A percentile compares a stretch with the other conserved stretches of the same genome.
Conservation (phyloP, 805 yeast species). For the Teunomyces kruisii region DNA sequence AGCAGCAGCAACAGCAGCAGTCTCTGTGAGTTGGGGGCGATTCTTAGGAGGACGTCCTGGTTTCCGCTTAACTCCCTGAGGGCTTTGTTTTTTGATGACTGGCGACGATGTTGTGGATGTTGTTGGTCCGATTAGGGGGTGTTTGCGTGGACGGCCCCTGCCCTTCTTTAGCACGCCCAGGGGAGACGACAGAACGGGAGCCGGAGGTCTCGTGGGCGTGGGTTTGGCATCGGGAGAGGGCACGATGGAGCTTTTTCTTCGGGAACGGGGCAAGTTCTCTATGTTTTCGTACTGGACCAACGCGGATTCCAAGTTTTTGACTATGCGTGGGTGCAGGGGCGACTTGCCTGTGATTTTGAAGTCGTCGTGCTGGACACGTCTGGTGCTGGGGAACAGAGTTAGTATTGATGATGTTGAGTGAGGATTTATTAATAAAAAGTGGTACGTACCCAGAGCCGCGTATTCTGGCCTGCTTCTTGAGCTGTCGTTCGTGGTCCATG, state of each 20-base stretch:
- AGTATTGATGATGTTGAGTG: constrained; percentile 7
- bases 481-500: constrained; percentile 11
- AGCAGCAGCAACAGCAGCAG: too few relatives aligned
- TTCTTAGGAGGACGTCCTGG: too few relatives aligned
- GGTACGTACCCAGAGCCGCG: constrained; percentile 47
- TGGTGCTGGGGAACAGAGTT: constrained; percentile 15
- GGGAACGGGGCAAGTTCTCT: constrained; percentile 16
- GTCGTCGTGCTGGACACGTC: constrained; percentile 16
- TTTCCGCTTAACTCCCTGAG: too few relatives aligned
- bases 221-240: not conserved
- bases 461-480: constrained; percentile 31
- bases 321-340: constrained; percentile 6
- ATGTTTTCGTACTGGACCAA: constrained; percentile 21
- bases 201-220: too few relatives aligned
- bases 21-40: too few relatives aligned
- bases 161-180: not conserved
- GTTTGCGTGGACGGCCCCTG: constrained; percentile 1
- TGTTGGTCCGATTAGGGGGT: constrained; percentile 1
- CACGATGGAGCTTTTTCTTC: constrained; percentile 7
- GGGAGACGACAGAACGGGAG: not conserved
- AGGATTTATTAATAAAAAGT: too few relatives aligned
- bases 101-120: too few relatives aligned
- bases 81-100: too few relatives aligned
- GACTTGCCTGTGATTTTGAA: constrained; percentile 14
- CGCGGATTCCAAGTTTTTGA: constrained; percentile 24